Percentiles rank a stretch among this genome's conserved stretches.
These are phyloP conservation scores for Rhinocladiella mackenziei DNA, from an alignment of 2,329 filamentous ascomycete species.

Conservation along the genomic window DNA sequence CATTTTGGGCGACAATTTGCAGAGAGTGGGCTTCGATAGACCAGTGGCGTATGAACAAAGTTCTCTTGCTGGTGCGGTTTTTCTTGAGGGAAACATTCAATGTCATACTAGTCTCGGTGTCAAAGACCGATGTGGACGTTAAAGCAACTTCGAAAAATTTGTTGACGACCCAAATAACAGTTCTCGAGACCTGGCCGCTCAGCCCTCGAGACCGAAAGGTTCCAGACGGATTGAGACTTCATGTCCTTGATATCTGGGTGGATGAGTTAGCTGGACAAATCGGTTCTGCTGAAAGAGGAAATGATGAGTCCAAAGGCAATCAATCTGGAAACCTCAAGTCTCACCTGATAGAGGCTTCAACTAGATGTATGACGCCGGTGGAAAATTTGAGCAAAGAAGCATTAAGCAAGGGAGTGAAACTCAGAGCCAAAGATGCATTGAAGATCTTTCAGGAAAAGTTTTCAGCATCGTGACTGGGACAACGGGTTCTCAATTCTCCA, in stretches of 20 bases:
- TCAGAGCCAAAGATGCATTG: constrained; percentile 23
- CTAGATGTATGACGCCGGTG: constrained; percentile 17
- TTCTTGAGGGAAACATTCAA: constrained; percentile 24
- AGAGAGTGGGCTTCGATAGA: constrained; percentile 68
- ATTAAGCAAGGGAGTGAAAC: constrained; percentile 24
- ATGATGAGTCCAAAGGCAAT: neutral
- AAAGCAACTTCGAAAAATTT: constrained; percentile 17
- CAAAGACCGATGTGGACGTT: constrained; percentile 20
- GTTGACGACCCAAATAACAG: constrained; percentile 25
- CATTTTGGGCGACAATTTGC: constrained; percentile 68
- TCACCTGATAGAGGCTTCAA: constrained; percentile 10
- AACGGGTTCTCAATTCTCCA: neutral
- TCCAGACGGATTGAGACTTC: constrained; percentile 78
- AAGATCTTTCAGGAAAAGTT: constrained; percentile 13
- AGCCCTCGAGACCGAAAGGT: constrained; percentile 52
- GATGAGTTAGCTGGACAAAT: constrained; percentile 62
- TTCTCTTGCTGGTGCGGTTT: constrained; percentile 75
- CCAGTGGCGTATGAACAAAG: constrained; percentile 84
- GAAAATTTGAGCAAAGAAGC: constrained; percentile 21
- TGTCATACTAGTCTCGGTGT: constrained; percentile 17
- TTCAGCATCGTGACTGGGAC: constrained; percentile 1
- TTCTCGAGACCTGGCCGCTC: constrained; percentile 36
- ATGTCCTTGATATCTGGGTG: constrained; percentile 84
- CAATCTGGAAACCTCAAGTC: no score
- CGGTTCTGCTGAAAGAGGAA: constrained; percentile 4